Conservation (phyloP, 192 early-diverging fungal genomes). For the Podila epicladia region DNA sequence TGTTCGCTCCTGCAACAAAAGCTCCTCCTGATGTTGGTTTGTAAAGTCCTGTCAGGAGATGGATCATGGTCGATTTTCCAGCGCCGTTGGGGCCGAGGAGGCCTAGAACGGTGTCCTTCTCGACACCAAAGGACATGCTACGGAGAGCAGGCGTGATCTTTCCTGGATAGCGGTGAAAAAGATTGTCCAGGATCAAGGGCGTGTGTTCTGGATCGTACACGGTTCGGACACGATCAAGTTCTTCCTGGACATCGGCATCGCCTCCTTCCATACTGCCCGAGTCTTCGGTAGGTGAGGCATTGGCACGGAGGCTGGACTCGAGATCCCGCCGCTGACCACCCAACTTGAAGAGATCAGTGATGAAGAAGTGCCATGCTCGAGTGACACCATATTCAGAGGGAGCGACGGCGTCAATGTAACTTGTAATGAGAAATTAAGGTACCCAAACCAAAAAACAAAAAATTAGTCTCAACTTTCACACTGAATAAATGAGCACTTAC, state of each 20-base stretch:
- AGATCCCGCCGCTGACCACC: slow-evolving; percentile 8
- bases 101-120: slow-evolving; percentile 25
- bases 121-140: slow-evolving; percentile 63
- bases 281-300: not conserved
- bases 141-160: slow-evolving; percentile 33
- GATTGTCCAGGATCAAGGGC: slow-evolving; percentile 32
- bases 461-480: not conserved
- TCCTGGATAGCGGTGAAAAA: slow-evolving; percentile 39
- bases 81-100: slow-evolving; percentile 74
- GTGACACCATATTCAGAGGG: slow-evolving; percentile 44
- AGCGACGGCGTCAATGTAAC: slow-evolving; percentile 34
- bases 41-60: slow-evolving; percentile 37
- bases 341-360: not conserved
- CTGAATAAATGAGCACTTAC: no score
- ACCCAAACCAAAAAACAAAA: not conserved
- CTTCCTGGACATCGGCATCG: slow-evolving; percentile 28
- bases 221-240: slow-evolving; percentile 20
- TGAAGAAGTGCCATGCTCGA: slow-evolving; percentile 43
- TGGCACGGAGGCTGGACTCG: not conserved
- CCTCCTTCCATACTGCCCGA: slow-evolving; percentile 15
- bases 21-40: slow-evolving; percentile 37
- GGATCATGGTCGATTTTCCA: slow-evolving; percentile 70
- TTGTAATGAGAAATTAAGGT: not conserved
- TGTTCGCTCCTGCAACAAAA: slow-evolving; percentile 40
- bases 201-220: slow-evolving; percentile 28